These are phyloP conservation scores for Eragrostis curvula DNA, from an alignment of 176 grass and related monocot species.

Conservation along the genomic window DNA sequence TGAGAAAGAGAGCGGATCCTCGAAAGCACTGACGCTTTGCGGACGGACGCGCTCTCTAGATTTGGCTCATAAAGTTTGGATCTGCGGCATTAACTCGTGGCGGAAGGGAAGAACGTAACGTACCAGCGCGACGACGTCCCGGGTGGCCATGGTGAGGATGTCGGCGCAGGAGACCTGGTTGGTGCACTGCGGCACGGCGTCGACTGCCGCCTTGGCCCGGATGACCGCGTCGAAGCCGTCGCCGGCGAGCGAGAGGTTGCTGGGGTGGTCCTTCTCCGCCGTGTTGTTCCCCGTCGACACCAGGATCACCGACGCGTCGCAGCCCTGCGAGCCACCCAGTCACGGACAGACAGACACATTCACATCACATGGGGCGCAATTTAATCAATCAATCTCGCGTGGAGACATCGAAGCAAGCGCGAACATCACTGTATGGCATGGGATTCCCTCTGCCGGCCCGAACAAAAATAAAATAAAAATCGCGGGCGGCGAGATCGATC, in stretches of 20 bases:
- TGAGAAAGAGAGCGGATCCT: neutral
- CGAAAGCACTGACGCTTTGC: constrained; percentile 23
- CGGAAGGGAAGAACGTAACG: neutral
- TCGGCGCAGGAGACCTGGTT: constrained; percentile 91
- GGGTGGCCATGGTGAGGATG: constrained; percentile 86
- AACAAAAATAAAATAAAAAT: neutral
- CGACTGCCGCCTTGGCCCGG: constrained; percentile 84
- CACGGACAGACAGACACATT: too few relatives aligned
- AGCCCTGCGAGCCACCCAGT: constrained; percentile 51
- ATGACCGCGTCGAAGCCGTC: constrained; percentile 97
- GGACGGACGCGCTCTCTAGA: neutral
- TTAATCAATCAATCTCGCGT: neutral
- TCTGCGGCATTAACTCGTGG: neutral
- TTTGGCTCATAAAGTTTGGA: neutral
- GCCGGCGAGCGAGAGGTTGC: constrained; percentile 86
- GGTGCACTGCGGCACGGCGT: constrained; percentile 66
- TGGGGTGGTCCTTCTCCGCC: constrained; percentile 88
- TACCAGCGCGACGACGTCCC: constrained; percentile 78
- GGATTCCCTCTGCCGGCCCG: neutral
- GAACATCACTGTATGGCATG: too few relatives aligned
- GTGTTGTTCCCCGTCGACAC: constrained; percentile 74
- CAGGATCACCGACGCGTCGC: constrained; percentile 88
- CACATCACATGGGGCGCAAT: neutral
- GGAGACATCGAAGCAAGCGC: neutral
- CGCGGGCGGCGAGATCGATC: neutral